A percentile compares a stretch with the other conserved stretches of the same genome.
Conservation (phyloP, 2,329 filamentous ascomycete species). For the Ascomycota sp. region DNA sequence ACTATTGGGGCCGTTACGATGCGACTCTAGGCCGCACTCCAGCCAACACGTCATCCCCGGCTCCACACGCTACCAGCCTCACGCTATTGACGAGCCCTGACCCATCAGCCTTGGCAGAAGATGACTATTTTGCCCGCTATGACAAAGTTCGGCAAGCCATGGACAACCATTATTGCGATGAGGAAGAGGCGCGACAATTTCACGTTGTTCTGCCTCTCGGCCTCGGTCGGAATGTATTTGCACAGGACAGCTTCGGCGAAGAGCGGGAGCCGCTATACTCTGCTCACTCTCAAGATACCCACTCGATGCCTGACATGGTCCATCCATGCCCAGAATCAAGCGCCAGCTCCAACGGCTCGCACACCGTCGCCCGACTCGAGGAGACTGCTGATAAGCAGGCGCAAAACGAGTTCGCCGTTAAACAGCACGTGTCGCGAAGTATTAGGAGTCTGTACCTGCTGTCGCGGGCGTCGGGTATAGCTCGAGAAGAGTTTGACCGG, state of each 20-base stretch:
- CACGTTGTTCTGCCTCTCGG: constrained; percentile 14
- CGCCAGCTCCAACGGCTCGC: constrained; percentile 32
- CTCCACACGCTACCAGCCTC: constrained; percentile 20
- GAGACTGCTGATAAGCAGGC: constrained; percentile 33
- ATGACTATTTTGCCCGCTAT: constrained; percentile 60
- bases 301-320: constrained; percentile 24
- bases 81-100: constrained; percentile 4
- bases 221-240: constrained; percentile 6
- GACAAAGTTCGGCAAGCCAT: constrained; percentile 61
- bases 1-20: constrained; percentile 67
- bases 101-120: constrained; percentile 24
- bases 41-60: constrained; percentile 39
- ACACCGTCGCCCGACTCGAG: constrained; percentile 41
- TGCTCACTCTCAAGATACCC: no score
- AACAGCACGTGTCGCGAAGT: constrained; percentile 59
- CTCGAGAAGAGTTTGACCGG: constrained; percentile 52
- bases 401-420: constrained; percentile 51
- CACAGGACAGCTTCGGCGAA: no score
- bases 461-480: constrained; percentile 50
- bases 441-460: constrained; percentile 59
- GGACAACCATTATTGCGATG: constrained; percentile 65
- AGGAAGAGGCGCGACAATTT: constrained; percentile 24
- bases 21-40: constrained; percentile 47
- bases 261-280: no score
- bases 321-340: constrained; percentile 40